A percentile compares a stretch with the other conserved stretches of the same genome.
phyloP scores from a whole-genome alignment of 129 eudicot species.

The Chrysanthemum seticuspe region DNA sequence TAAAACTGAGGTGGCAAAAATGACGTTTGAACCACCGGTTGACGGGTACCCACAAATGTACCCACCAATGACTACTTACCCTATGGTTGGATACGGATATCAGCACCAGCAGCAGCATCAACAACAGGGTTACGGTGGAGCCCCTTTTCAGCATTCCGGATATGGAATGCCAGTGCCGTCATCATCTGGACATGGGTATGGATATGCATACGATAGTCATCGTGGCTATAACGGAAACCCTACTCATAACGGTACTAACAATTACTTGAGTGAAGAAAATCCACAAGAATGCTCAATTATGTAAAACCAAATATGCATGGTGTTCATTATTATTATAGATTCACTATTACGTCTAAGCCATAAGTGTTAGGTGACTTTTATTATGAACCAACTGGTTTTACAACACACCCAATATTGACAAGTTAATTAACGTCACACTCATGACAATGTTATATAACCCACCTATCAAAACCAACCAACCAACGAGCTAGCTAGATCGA shows the following conservation, averaged over 20 bases:
- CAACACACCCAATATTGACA: too few species aligned
- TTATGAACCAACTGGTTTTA: too few species aligned
- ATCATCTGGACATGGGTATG: conserved; percentile 24
- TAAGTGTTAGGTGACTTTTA: too few species aligned
- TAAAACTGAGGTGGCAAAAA: conserved; percentile 32
- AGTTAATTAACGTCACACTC: too few species aligned
- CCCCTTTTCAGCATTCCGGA: conserved; percentile 28
- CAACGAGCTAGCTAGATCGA: too few species aligned
- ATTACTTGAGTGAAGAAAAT: too few species aligned
- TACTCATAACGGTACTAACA: not conserved
- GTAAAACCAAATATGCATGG: too few species aligned
- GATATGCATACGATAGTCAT: conserved; percentile 27
- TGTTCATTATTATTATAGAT: too few species aligned
- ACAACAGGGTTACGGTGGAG: conserved; percentile 26
- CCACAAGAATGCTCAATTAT: too few species aligned
- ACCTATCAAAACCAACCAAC: too few species aligned
- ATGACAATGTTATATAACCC: too few species aligned
- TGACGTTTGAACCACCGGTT: conserved; percentile 32
- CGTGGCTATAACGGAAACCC: conserved; percentile 6
- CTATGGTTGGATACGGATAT: conserved; percentile 43
- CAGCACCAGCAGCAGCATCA: not conserved
- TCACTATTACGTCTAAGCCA: too few species aligned
- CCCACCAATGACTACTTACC: conserved; percentile 36
- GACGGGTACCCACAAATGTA: conserved; percentile 39
- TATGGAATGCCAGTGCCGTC: conserved; percentile 23